Base-by-base conservation (phyloP, 257 asterid genomes). In the Nicotiana tomentosiformis region DNA sequence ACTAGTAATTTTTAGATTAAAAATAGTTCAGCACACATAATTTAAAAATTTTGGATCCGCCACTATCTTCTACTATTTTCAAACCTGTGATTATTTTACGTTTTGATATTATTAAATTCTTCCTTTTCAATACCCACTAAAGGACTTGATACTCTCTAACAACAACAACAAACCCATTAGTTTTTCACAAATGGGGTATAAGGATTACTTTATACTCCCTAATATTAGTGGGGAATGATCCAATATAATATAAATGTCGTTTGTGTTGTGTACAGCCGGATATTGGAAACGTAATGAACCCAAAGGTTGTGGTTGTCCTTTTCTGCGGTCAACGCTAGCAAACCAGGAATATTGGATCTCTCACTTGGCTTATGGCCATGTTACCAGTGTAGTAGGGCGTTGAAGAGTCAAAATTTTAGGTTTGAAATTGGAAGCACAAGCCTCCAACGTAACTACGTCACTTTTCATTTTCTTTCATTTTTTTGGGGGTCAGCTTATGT, bases 351-450 rank as follows among this genome's bases (percentile, higher is more conserved):
- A 37, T n/a, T 2, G 77, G 0, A 49, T 69, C 57, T 10, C 56
- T 29, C 57, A 69, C 57, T 10, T 17, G 23, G 77, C 55, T 8
- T 67, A 35, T 67, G 55, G 30, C 53, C 35, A 15, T 4, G 18
- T 69, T 67, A 15, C 16, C 77, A 67, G 7, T 4, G 18, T 68
- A 37, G 0, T 18, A 4, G 32, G 56, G 56, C 74, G n/a, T 43
- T 70, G 78, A 69, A 10, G 78, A 70, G 30, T 70, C 78, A 43
- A 70, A 5, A 43, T 70, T 70, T 58, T 58, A 11, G 77, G n/a
- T 69, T 69, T 33, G 60, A 15, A 55, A 14, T 4, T 55, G 60
- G 78, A 69, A 70, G 5, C 11, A 8, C 58, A 70, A n/a, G 0
- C n/a, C 78, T 39, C 18, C n/a, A 39, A 70, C 20, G 0, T 39